phyloP scores from a whole-genome alignment of 106 monocot species.

The Dendrobium nobile region DNA sequence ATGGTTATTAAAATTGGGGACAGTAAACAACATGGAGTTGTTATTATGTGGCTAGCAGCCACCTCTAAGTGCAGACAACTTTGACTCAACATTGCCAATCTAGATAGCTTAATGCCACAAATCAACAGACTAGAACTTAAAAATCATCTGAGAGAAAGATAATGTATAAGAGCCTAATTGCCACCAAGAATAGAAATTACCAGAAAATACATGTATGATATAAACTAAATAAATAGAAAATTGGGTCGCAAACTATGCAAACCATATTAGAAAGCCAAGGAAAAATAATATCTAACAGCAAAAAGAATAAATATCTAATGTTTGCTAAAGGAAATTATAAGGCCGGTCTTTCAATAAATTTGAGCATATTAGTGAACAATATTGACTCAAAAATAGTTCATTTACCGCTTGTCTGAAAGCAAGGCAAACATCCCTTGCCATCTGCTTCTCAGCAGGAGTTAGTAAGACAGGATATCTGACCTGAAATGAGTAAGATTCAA shows the following conservation, averaged over 20 bases:
- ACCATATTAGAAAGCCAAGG: neutral
- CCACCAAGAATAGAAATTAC: neutral
- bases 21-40: neutral
- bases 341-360: neutral
- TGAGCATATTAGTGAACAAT: neutral
- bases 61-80: too few species aligned
- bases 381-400: neutral
- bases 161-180: neutral
- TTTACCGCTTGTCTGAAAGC: slow-evolving; percentile 90
- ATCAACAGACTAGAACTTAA: neutral
- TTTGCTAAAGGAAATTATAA: neutral
- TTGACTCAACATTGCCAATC: too few species aligned
- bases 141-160: neutral
- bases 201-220: neutral
- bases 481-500: slow-evolving; percentile 26
- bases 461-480: slow-evolving; percentile 93
- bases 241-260: neutral
- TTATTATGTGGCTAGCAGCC: too few species aligned
- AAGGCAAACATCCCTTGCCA: slow-evolving; percentile 91
- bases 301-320: neutral
- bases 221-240: neutral
- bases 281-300: neutral
- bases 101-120: neutral
- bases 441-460: slow-evolving; percentile 93
- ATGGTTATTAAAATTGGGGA: neutral